Percentiles rank a stretch among this genome's conserved stretches.
phyloP scores from a whole-genome alignment of 805 yeast genomes.

The Kuraishia hungarica region DNA sequence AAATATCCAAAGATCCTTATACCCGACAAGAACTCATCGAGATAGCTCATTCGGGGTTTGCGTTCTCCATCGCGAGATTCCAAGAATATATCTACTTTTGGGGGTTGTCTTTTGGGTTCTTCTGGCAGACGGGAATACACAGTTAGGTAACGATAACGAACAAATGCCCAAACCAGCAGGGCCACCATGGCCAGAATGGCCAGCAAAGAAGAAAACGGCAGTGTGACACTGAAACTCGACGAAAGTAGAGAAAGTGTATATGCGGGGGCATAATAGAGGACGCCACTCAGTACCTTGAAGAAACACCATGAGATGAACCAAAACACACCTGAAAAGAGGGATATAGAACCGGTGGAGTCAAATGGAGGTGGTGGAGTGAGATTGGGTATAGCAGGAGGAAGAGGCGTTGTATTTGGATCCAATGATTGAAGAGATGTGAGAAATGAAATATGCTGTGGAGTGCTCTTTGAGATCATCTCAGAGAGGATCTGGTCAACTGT shows the following conservation, averaged over 20 bases:
- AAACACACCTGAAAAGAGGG: slow-evolving; percentile 8
- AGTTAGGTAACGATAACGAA: slow-evolving; percentile 58
- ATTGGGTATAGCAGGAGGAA: background rate
- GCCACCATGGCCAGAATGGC: slow-evolving; percentile 21
- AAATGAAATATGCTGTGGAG: no score
- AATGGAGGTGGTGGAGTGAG: background rate
- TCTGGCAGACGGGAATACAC: slow-evolving; percentile 49
- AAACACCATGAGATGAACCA: slow-evolving; percentile 12
- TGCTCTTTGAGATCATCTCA: background rate
- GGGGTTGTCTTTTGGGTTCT: slow-evolving; percentile 33
- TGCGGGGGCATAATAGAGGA: slow-evolving; percentile 12
- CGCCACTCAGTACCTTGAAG: slow-evolving; percentile 8
- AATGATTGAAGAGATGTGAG: no score
- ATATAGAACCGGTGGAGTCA: slow-evolving; percentile 3
- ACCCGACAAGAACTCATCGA: slow-evolving; percentile 86
- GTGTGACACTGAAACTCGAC: slow-evolving; percentile 37
- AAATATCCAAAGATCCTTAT: slow-evolving; percentile 91
- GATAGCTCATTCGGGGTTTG: slow-evolving; percentile 48
- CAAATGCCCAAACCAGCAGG: slow-evolving; percentile 32
- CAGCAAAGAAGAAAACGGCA: slow-evolving; percentile 40
- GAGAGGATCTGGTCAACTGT: background rate
- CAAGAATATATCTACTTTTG: slow-evolving; percentile 37
- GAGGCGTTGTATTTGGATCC: no score
- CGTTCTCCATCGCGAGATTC: slow-evolving; percentile 25
- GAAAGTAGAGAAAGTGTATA: slow-evolving; percentile 25